Conservation (phyloP, 1,139 yeast species). For the Kurtzmaniella natalensis region DNA sequence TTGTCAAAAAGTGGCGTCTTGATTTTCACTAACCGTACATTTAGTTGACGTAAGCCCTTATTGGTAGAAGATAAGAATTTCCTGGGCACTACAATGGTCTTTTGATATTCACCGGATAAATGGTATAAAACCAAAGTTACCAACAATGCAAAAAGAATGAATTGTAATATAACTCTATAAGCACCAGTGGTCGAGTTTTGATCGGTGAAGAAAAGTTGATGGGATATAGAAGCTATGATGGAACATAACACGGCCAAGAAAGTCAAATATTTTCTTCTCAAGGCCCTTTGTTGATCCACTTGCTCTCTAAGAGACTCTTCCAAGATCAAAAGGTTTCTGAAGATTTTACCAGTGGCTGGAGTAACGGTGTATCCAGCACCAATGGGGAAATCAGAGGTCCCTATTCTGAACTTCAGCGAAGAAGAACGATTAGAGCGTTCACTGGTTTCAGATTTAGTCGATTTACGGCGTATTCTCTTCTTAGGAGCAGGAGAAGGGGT, state of each 20-base stretch:
- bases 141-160: constrained; percentile 59
- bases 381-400: constrained; percentile 13
- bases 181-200: constrained; percentile 23
- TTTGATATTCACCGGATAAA: constrained; percentile 82
- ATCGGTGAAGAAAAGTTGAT: constrained; percentile 34
- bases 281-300: constrained; percentile 62
- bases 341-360: constrained; percentile 68
- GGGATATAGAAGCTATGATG: constrained; percentile 37
- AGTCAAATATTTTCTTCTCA: constrained; percentile 69
- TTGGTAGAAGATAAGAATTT: constrained; percentile 75
- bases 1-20: constrained; percentile 54
- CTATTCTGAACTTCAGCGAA: constrained; percentile 9
- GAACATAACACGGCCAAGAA: constrained; percentile 57
- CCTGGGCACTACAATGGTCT: constrained; percentile 80
- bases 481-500: constrained; percentile 21
- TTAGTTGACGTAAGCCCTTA: constrained; percentile 80
- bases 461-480: constrained; percentile 26
- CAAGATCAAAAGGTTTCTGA: constrained; percentile 71
- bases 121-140: constrained; percentile 76
- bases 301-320: constrained; percentile 85
- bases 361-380: constrained; percentile 40
- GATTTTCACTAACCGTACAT: constrained; percentile 71
- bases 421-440: constrained; percentile 20
- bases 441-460: constrained; percentile 26
- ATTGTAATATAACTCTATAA: constrained; percentile 48